Evolutionary conservation across 73 alveolate species (phyloP).

Genomic region (Stentor coeruleus): DNA sequence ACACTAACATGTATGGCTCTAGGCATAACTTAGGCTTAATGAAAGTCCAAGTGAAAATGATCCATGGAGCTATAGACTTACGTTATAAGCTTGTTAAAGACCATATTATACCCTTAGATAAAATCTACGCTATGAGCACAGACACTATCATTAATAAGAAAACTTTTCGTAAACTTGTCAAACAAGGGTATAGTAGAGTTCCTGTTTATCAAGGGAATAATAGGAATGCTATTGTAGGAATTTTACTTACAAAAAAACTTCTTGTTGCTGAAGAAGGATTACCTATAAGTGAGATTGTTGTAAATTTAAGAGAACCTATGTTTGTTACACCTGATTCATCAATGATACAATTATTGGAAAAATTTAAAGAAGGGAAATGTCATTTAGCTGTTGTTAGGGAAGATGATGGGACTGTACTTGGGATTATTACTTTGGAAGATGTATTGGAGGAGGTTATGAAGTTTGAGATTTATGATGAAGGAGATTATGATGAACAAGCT

Average conservation of each 20-base stretch:
- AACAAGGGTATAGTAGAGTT: not conserved
- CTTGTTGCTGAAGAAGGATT: not conserved
- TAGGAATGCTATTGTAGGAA: not conserved
- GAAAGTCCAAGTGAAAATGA: not conserved
- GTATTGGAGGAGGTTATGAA: conserved; percentile 17
- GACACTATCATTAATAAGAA: too few relatives aligned
- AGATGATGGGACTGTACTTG: not conserved
- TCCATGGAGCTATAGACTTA: not conserved
- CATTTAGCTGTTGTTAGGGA: conserved; percentile 62
- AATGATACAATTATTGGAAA: conserved; percentile 47
- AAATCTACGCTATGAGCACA: too few relatives aligned
- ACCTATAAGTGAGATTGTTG: conserved; percentile 38
- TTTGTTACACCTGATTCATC: conserved; percentile 40
- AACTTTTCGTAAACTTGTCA: not conserved
- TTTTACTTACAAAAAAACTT: too few relatives aligned
- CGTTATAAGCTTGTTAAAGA: too few relatives aligned
- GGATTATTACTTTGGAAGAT: conserved; percentile 9
- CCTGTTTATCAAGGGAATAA: not conserved
- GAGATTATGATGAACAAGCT: not conserved
- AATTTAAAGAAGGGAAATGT: conserved; percentile 51
- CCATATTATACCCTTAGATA: not conserved
- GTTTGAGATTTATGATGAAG: conserved; percentile 24
- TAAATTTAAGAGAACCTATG: conserved; percentile 41
- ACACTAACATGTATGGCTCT: not conserved
- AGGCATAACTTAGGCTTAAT: not conserved